Conservation (phyloP, 345 rosid species). For the Salix brachista region DNA sequence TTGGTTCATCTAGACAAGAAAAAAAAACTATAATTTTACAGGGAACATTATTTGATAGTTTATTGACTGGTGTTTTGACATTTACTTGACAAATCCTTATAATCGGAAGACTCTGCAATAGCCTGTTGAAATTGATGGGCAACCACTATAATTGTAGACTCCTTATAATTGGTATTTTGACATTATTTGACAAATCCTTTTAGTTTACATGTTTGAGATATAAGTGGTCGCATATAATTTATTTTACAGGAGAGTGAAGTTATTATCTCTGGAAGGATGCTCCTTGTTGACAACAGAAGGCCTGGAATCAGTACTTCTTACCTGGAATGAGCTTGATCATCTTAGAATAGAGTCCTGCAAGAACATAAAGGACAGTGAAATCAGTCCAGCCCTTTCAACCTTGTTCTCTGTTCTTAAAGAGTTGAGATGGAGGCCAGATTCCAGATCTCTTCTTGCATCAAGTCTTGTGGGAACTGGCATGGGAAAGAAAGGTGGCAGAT, state of each 20-base stretch:
- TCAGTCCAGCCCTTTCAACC: constrained; percentile 26
- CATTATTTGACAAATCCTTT: too few relatives aligned
- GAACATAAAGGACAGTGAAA: constrained; percentile 20
- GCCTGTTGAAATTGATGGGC: background rate
- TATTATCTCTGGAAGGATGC: constrained; percentile 26
- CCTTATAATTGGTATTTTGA: too few relatives aligned
- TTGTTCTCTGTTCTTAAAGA: constrained; percentile 28
- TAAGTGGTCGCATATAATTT: background rate
- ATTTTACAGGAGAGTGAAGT: constrained; percentile 21
- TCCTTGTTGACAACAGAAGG: constrained; percentile 31
- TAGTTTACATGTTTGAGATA: too few relatives aligned
- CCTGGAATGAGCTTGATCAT: constrained; percentile 24
- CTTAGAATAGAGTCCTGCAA: constrained; percentile 28
- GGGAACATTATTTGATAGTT: background rate
- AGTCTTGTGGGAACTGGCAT: constrained; percentile 29
- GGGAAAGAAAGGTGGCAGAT: constrained; percentile 31
- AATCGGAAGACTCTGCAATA: background rate
- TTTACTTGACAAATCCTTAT: background rate
- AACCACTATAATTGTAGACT: too few relatives aligned
- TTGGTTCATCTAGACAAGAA: background rate
- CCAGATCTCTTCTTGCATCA: constrained; percentile 21
- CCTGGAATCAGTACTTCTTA: constrained; percentile 23
- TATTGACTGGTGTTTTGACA: background rate
- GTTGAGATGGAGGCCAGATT: constrained; percentile 33
- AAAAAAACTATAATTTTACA: background rate